phyloP scores from a whole-genome alignment of 257 asterid genomes.

The Solanum sejunctum region DNA sequence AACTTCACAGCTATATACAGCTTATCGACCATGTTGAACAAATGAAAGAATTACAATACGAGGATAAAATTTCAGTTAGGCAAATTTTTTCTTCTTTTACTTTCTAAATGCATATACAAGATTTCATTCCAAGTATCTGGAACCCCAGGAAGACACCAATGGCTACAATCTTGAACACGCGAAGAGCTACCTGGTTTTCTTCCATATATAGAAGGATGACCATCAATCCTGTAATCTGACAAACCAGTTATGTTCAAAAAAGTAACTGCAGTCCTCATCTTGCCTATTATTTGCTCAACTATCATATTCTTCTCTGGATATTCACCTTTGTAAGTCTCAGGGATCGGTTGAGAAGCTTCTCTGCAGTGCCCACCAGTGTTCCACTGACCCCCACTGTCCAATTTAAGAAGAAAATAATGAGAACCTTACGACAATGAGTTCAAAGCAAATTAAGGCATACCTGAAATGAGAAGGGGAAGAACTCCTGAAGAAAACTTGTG shows the following conservation, averaged over 20 bases:
- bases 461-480: conserved; percentile 97
- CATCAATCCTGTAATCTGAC: conserved; percentile 73
- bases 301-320: conserved; percentile 47
- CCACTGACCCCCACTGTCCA: conserved; percentile 76
- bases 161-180: conserved; percentile 87
- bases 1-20: background rate
- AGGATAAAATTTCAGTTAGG: background rate
- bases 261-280: conserved; percentile 62
- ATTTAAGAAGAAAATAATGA: background rate
- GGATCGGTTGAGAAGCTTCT: conserved; percentile 57
- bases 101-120: conserved; percentile 19
- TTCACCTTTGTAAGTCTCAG: conserved; percentile 12
- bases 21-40: background rate
- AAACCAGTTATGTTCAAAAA: conserved; percentile 51
- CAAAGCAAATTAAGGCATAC: conserved; percentile 13
- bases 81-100: background rate
- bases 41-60: background rate
- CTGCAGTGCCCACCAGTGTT: conserved; percentile 83
- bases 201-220: conserved; percentile 84
- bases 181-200: conserved; percentile 19
- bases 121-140: conserved; percentile 89
- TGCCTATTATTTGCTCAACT: conserved; percentile 41
- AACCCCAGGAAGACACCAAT: conserved; percentile 98
- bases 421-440: background rate
- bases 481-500: conserved; percentile 76